Evolutionary conservation across 208 protist genomes (phyloP).

Genomic region (Wallacemonas sp.): DNA sequence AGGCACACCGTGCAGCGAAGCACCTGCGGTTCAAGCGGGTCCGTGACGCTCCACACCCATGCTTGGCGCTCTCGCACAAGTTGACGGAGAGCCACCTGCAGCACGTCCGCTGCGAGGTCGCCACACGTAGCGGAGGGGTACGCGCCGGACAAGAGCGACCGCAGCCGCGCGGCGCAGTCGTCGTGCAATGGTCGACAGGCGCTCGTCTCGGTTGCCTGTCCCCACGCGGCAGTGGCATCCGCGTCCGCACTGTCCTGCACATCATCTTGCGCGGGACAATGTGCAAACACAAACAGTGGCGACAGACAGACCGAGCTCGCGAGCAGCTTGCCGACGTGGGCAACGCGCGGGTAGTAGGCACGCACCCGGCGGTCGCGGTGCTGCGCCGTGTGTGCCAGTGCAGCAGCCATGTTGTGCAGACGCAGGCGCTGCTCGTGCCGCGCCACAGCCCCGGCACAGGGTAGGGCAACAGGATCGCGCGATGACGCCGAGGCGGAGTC

Average conservation of each 20-base stretch:
- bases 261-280: too few species aligned
- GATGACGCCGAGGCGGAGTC: not conserved
- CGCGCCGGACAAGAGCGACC: not conserved
- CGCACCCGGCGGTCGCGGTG: conserved; percentile 6
- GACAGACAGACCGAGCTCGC: conserved; percentile 30
- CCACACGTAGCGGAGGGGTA: not conserved
- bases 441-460: not conserved
- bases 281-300: conserved; percentile 51
- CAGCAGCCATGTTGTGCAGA: not conserved
- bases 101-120: not conserved
- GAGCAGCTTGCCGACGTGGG: conserved; percentile 23
- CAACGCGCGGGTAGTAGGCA: conserved; percentile 29
- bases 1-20: conserved; percentile 24
- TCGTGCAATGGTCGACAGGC: not conserved
- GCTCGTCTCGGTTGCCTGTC: not conserved
- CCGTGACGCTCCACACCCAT: conserved; percentile 23
- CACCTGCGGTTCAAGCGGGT: conserved; percentile 5
- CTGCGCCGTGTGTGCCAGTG: not conserved
- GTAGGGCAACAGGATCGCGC: not conserved
- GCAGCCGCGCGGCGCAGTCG: not conserved
- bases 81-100: not conserved
- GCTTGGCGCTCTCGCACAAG: conserved; percentile 15
- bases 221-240: not conserved
- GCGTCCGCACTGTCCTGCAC: too few species aligned
- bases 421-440: not conserved